Evolutionary conservation across 352 stramenopile genomes (phyloP).

Genomic region (Globisporangium heterothallicum): DNA sequence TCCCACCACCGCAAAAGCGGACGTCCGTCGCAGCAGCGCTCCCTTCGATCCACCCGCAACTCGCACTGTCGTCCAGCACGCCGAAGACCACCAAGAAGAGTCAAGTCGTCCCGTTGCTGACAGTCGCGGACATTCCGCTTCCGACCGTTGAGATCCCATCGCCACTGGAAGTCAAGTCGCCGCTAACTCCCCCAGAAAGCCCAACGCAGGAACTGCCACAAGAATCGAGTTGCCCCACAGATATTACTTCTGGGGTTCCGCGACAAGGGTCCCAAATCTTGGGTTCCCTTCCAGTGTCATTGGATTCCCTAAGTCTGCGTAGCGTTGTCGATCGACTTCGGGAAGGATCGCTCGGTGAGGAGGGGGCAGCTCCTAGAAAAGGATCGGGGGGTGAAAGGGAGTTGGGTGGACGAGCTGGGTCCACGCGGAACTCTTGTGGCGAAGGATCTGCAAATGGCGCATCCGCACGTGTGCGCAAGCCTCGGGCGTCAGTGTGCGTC

Average conservation of each 20-base stretch:
- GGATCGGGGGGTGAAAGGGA: background rate
- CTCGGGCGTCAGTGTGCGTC: slow-evolving; percentile 23
- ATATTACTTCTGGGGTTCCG: too few species aligned
- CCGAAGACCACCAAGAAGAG: slow-evolving; percentile 6
- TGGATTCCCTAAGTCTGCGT: background rate
- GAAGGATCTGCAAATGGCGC: background rate
- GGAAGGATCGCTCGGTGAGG: background rate
- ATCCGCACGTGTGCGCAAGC: slow-evolving; percentile 10
- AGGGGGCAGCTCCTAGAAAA: background rate
- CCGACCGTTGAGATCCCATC: background rate
- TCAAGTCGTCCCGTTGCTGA: slow-evolving; percentile 5
- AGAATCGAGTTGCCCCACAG: too few species aligned
- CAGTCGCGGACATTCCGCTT: background rate
- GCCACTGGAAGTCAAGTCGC: background rate
- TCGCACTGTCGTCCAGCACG: slow-evolving; percentile 3
- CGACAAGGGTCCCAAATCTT: background rate
- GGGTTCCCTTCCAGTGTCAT: slow-evolving; percentile 1
- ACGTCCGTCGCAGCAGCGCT: too few species aligned
- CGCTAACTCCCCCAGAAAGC: background rate
- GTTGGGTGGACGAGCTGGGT: background rate
- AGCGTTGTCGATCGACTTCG: background rate
- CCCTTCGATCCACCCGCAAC: background rate
- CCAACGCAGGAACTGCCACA: too few species aligned
- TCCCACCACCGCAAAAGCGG: too few species aligned
- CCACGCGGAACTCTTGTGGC: slow-evolving; percentile 1